Conservation (phyloP, 2,329 filamentous ascomycete genomes). For the Thermomyces lanuginosus region DNA sequence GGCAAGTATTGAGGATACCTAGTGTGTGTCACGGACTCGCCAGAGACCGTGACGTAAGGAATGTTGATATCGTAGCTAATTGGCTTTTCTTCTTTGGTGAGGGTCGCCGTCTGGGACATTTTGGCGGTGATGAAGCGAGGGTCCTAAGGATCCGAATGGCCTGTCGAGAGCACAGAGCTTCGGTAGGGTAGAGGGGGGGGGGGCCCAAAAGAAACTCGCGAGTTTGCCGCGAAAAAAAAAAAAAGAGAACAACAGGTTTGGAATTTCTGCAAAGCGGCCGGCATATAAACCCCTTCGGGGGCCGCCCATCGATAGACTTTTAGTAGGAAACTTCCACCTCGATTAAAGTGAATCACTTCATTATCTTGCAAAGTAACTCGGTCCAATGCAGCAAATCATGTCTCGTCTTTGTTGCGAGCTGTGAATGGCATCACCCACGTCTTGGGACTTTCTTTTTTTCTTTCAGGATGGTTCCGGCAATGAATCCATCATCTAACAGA, state of each 20-base stretch:
- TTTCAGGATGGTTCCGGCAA: no score
- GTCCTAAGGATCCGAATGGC: conserved; percentile 3
- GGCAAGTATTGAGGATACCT: conserved; percentile 32
- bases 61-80: conserved; percentile 34
- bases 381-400: conserved; percentile 2
- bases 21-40: conserved; percentile 20
- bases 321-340: conserved; percentile 3
- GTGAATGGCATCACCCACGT: conserved; percentile 2
- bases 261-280: conserved; percentile 6
- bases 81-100: conserved; percentile 13
- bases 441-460: no score
- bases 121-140: conserved; percentile 2
- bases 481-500: no score
- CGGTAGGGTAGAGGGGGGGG: conserved; percentile 3
- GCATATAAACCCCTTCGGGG: conserved; percentile 6
- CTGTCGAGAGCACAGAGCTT: conserved; percentile 3
- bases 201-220: conserved; percentile 5
- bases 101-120: conserved; percentile 8
- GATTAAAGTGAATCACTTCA: background rate
- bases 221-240: conserved; percentile 7
- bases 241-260: conserved; percentile 4
- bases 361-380: conserved; percentile 1
- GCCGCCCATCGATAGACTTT: background rate
- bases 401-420: background rate
- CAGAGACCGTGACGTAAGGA: conserved; percentile 30